phyloP scores from a whole-genome alignment of 2,329 filamentous ascomycete genomes.

The Hypoxylon sp. region DNA sequence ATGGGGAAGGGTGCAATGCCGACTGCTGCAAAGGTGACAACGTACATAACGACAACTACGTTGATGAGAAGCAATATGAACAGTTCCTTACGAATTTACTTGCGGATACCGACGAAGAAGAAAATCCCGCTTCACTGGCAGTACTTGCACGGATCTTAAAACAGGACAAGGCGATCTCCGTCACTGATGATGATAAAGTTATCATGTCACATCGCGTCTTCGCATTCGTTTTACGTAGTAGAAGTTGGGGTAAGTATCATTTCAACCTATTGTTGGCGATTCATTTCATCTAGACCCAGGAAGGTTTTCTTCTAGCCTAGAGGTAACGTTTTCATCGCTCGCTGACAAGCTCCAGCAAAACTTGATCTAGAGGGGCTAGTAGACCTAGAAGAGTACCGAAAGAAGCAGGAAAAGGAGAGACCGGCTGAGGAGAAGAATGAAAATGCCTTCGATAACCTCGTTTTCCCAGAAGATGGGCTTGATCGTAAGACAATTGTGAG shows the following conservation, averaged over 20 bases:
- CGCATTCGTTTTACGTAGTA: conserved; percentile 54
- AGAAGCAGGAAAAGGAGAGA: background rate
- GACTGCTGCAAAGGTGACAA: background rate
- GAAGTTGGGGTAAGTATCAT: conserved; percentile 54
- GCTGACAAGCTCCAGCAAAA: conserved; percentile 17
- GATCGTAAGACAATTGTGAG: conserved; percentile 48
- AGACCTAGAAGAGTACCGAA: background rate
- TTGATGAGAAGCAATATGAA: background rate
- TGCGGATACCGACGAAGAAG: background rate
- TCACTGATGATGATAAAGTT: conserved; percentile 4
- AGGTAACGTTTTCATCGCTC: conserved; percentile 9
- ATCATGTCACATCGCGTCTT: conserved; percentile 56
- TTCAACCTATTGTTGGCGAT: background rate
- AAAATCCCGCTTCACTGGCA: background rate
- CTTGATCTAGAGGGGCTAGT: conserved; percentile 1
- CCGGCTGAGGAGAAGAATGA: background rate
- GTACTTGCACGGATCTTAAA: conserved; percentile 10
- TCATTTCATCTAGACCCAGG: no score
- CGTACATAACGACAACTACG: conserved; percentile 3
- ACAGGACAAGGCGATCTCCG: background rate
- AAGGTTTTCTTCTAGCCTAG: conserved; percentile 10
- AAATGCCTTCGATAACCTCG: conserved; percentile 11
- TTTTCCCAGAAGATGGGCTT: conserved; percentile 8
- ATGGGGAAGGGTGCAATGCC: background rate
- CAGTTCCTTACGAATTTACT: background rate